Percentiles rank a stretch among this genome's conserved stretches.
These are phyloP conservation scores for Cyberlindnera mycetangii DNA, from an alignment of 805 yeast species.

Conservation along the genomic window DNA sequence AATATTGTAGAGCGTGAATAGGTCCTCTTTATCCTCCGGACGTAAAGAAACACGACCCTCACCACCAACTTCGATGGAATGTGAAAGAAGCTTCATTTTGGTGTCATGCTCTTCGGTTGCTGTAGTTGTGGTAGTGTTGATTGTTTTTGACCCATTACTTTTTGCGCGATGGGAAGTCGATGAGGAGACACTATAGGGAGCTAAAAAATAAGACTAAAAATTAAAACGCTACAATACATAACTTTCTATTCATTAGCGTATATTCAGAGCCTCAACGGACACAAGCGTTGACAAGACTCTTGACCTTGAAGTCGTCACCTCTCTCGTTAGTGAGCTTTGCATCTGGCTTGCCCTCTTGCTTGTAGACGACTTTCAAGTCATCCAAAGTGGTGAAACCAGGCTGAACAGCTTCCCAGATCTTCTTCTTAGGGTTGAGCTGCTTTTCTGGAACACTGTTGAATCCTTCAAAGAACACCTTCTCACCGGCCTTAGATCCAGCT, in stretches of 20 bases:
- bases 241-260: constrained; percentile 1
- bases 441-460: constrained; percentile 86
- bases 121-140: not conserved
- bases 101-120: not conserved
- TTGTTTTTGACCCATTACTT: not conserved
- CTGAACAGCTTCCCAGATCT: constrained; percentile 94
- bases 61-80: constrained; percentile 51
- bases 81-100: constrained; percentile 55
- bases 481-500: constrained; percentile 89
- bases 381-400: constrained; percentile 85
- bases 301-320: constrained; percentile 75
- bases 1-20: constrained; percentile 84
- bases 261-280: constrained; percentile 53
- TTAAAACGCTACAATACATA: too few relatives aligned
- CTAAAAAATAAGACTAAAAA: too few relatives aligned
- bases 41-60: constrained; percentile 64
- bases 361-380: constrained; percentile 72
- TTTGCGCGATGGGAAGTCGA: too few relatives aligned
- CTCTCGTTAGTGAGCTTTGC: constrained; percentile 71
- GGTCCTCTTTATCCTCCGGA: constrained; percentile 88
- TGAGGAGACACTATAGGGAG: too few relatives aligned
- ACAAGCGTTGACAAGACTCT: constrained; percentile 68
- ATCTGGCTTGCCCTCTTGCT: constrained; percentile 67
- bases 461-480: constrained; percentile 92
- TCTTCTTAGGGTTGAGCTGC: constrained; percentile 96